These are phyloP conservation scores for Heliamphora pulchella DNA, from an alignment of 179 eudicot species.

Conservation along the genomic window DNA sequence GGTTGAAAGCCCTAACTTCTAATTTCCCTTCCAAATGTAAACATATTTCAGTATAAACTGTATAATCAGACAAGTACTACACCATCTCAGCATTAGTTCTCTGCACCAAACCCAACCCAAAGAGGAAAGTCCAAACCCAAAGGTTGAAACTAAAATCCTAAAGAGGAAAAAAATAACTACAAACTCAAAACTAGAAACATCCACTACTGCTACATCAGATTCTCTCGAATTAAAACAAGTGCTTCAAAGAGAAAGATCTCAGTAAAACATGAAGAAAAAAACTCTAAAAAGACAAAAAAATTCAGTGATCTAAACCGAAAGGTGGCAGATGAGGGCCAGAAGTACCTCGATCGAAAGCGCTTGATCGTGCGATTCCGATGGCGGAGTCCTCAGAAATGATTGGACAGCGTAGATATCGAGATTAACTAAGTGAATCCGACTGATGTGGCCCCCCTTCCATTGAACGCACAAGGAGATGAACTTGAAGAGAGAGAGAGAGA, in stretches of 20 bases:
- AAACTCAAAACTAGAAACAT: background rate
- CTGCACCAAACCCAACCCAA: background rate
- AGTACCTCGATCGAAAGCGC: slow-evolving; percentile 22
- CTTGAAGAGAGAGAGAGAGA: slow-evolving; percentile 5
- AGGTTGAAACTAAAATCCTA: background rate
- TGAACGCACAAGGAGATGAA: slow-evolving; percentile 1
- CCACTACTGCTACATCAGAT: background rate
- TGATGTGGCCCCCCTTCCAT: background rate
- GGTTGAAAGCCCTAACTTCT: slow-evolving; percentile 9
- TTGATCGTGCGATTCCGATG: slow-evolving; percentile 12
- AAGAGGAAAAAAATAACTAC: background rate
- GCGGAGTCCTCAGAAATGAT: background rate
- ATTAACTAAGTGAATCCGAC: background rate
- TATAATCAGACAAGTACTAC: background rate
- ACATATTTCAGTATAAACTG: background rate
- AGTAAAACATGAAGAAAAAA: background rate
- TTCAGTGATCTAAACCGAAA: slow-evolving; percentile 8
- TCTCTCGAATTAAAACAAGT: slow-evolving; percentile 8
- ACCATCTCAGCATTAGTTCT: background rate
- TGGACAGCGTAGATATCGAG: background rate
- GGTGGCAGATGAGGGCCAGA: background rate
- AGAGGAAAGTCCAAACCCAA: background rate
- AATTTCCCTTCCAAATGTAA: background rate
- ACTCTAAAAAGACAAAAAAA: background rate
- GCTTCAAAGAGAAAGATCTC: background rate